Conservation (phyloP, 306 rosid genomes). For the Citrullus mucosospermus region DNA sequence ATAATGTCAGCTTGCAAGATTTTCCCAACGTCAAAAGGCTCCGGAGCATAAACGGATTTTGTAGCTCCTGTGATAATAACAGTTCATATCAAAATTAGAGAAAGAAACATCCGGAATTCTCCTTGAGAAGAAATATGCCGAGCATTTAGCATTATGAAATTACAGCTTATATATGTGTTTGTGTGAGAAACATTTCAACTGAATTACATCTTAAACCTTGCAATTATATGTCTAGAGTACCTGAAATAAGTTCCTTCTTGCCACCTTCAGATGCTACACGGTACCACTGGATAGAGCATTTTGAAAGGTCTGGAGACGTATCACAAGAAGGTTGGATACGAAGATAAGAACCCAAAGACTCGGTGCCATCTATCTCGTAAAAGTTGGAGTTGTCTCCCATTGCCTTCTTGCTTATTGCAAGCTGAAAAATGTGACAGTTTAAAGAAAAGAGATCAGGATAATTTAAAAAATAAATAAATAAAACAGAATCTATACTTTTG, state of each 20-base stretch:
- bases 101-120: neutral
- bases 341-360: conserved; percentile 73
- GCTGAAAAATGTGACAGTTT: conserved; percentile 24
- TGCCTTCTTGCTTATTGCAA: conserved; percentile 48
- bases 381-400: conserved; percentile 32
- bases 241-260: conserved; percentile 72
- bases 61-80: conserved; percentile 53
- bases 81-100: neutral
- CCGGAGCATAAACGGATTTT: conserved; percentile 69
- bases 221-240: conserved; percentile 17
- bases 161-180: neutral
- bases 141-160: neutral
- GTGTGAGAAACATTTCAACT: no score
- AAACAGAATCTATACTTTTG: neutral
- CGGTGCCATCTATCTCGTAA: conserved; percentile 66
- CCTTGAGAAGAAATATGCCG: neutral
- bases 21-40: conserved; percentile 80
- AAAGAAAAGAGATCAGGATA: conserved; percentile 7
- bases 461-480: neutral
- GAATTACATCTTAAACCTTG: neutral
- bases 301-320: conserved; percentile 45
- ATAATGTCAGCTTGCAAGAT: conserved; percentile 53
- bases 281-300: conserved; percentile 66
- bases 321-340: conserved; percentile 51
- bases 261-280: conserved; percentile 54